A percentile compares a stretch with the other conserved stretches of the same genome.
Evolutionary conservation across 2,329 filamentous ascomycete genomes (phyloP).

Genomic region (Claviceps cyperi): DNA sequence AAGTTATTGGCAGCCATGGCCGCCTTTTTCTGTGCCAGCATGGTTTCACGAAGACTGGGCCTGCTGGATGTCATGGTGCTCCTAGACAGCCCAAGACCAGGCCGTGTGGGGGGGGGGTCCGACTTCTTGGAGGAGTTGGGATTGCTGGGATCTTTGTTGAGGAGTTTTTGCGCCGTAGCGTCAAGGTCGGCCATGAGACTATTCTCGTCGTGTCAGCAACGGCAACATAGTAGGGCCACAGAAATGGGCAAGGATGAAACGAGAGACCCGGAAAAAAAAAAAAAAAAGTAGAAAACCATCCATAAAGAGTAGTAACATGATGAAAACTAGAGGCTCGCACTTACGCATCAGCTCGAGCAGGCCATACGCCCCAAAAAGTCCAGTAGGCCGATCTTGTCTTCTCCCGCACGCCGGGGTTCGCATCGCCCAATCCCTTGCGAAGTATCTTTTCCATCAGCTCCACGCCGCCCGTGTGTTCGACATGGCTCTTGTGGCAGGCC

Average conservation of each 20-base stretch:
- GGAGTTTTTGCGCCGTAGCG: slow-evolving; percentile 57
- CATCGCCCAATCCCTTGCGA: slow-evolving; percentile 74
- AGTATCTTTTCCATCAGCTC: slow-evolving; percentile 79
- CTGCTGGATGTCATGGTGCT: slow-evolving; percentile 45
- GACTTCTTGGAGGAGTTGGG: slow-evolving; percentile 50
- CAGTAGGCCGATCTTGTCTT: slow-evolving; percentile 77
- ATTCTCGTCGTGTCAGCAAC: slow-evolving; percentile 10
- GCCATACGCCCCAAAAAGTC: slow-evolving; percentile 67
- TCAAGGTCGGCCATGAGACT: slow-evolving; percentile 73
- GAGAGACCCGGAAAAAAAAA: not conserved
- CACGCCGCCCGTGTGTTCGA: slow-evolving; percentile 74
- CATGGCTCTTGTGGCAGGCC: slow-evolving; percentile 58
- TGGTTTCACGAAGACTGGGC: slow-evolving; percentile 63
- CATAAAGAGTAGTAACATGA: too few relatives aligned
- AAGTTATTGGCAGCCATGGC: slow-evolving; percentile 33
- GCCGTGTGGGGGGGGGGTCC: slow-evolving; percentile 29
- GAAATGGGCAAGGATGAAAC: not conserved
- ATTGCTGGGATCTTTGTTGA: slow-evolving; percentile 76
- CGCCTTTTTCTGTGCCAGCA: slow-evolving; percentile 67
- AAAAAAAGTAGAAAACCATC: not conserved
- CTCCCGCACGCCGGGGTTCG: slow-evolving; percentile 82
- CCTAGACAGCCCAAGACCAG: slow-evolving; percentile 47
- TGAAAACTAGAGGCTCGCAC: slow-evolving; percentile 15
- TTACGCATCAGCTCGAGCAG: slow-evolving; percentile 58
- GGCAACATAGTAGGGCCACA: too few relatives aligned